phyloP scores from a whole-genome alignment of 805 yeast genomes.

The Kregervanrija delftensis region DNA sequence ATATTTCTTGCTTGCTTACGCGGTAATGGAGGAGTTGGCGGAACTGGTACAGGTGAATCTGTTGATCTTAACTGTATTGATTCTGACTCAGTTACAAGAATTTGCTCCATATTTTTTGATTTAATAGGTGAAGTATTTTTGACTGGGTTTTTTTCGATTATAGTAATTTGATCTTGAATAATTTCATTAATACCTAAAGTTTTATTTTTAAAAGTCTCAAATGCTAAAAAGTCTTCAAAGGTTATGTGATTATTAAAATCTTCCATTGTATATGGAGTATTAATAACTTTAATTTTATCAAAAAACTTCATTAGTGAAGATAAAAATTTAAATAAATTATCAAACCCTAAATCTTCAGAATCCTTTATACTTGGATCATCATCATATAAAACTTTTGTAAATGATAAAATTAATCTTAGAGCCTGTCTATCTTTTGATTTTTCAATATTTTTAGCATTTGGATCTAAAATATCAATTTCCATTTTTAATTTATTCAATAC shows the following conservation, averaged over 20 bases:
- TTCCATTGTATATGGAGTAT: conserved; percentile 11
- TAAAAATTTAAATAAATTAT: conserved; percentile 25
- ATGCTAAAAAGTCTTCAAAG: conserved; percentile 19
- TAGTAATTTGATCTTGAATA: conserved; percentile 2
- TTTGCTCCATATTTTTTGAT: background rate
- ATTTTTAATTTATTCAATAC: conserved; percentile 19
- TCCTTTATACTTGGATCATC: conserved; percentile 10
- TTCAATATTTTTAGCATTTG: conserved; percentile 14
- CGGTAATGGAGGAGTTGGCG: conserved; percentile 18
- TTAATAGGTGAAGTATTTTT: conserved; percentile 5
- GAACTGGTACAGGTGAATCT: conserved; percentile 2
- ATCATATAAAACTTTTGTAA: conserved; percentile 24
- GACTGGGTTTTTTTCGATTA: background rate
- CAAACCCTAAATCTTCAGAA: conserved; percentile 25
- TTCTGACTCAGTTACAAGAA: no score
- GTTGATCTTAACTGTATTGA: no score
- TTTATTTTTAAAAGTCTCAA: conserved; percentile 17
- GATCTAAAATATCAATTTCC: conserved; percentile 20
- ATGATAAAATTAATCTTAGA: conserved; percentile 26
- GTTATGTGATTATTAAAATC: conserved; percentile 19
- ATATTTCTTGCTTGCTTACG: conserved; percentile 16
- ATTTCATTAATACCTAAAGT: conserved; percentile 6
- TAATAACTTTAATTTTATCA: conserved; percentile 13
- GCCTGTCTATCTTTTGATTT: conserved; percentile 22
- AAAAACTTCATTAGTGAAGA: conserved; percentile 19